Conservation (phyloP, 2,329 filamentous ascomycete genomes). For the Drechslerella stenobrocha region DNA sequence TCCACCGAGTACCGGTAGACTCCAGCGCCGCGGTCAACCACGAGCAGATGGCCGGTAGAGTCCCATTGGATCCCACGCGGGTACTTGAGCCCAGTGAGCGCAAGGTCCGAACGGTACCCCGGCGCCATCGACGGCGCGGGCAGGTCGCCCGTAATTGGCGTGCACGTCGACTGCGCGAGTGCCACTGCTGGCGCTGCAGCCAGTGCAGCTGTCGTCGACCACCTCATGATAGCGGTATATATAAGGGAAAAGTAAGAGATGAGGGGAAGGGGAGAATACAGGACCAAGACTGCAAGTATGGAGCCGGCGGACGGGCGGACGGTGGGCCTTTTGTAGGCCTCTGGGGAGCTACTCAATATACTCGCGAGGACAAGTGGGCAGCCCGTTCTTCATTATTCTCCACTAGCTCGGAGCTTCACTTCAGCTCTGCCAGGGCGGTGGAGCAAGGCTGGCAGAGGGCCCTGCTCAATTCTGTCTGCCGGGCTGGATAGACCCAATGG, state of each 20-base stretch:
- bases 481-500: conserved; percentile 34
- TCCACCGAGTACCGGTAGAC: conserved; percentile 37
- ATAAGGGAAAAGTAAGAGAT: neutral
- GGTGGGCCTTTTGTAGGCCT: neutral
- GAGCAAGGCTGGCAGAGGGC: conserved; percentile 24
- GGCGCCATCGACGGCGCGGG: conserved; percentile 40
- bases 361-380: conserved; percentile 14
- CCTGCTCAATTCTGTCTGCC: conserved; percentile 17
- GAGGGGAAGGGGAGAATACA: conserved; percentile 7
- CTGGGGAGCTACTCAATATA: conserved; percentile 36
- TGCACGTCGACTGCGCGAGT: conserved; percentile 40
- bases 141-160: conserved; percentile 28
- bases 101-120: conserved; percentile 37
- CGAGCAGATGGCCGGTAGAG: conserved; percentile 28
- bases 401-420: conserved; percentile 1
- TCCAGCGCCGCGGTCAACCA: conserved; percentile 40
- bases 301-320: conserved; percentile 10
- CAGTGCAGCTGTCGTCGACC: conserved; percentile 24
- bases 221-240: conserved; percentile 27
- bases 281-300: neutral
- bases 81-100: conserved; percentile 25
- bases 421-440: conserved; percentile 25
- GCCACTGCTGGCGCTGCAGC: conserved; percentile 20
- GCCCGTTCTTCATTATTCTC: neutral
- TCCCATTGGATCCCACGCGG: conserved; percentile 46